Percentiles rank a stretch among this genome's conserved stretches.
Evolutionary conservation across 805 yeast genomes (phyloP).

Genomic region (Starmerella geochares): DNA sequence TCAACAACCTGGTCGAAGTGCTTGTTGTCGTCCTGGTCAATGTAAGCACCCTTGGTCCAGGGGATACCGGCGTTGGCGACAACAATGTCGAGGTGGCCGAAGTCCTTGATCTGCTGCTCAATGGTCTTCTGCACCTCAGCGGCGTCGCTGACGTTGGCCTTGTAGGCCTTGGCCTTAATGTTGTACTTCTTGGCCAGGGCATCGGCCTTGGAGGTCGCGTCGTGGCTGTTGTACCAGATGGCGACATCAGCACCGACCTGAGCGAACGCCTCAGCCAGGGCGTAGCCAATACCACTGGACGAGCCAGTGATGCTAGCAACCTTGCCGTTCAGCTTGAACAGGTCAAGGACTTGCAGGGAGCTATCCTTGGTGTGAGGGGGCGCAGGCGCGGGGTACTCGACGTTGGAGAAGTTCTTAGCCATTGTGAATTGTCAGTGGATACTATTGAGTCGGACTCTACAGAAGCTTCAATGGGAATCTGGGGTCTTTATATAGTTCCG

Average conservation of each 20-base stretch:
- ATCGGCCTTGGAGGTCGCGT: conserved; percentile 55
- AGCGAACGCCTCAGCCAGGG: conserved; percentile 71
- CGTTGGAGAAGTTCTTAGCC: conserved; percentile 23
- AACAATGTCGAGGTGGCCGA: conserved; percentile 70
- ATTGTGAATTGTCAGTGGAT: no score
- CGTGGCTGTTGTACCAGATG: conserved; percentile 53
- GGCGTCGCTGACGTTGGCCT: conserved; percentile 45
- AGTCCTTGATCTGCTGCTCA: conserved; percentile 48
- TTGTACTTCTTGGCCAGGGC: conserved; percentile 47
- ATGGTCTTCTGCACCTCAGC: conserved; percentile 43
- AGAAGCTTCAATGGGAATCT: background rate
- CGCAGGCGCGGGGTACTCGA: conserved; percentile 25
- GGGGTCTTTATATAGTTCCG: conserved; percentile 1
- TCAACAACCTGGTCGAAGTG: conserved; percentile 66
- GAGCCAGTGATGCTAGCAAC: conserved; percentile 81
- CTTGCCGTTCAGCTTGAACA: conserved; percentile 71
- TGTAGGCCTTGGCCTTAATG: conserved; percentile 53
- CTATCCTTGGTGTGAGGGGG: conserved; percentile 22
- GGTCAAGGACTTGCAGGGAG: conserved; percentile 42
- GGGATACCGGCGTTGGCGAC: conserved; percentile 88
- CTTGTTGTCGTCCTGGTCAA: conserved; percentile 40
- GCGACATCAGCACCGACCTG: conserved; percentile 84
- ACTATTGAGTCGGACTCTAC: background rate
- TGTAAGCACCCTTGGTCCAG: conserved; percentile 58
- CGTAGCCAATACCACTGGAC: conserved; percentile 71